phyloP scores from a whole-genome alignment of 257 asterid genomes.

The Ajuga chamaepitys region DNA sequence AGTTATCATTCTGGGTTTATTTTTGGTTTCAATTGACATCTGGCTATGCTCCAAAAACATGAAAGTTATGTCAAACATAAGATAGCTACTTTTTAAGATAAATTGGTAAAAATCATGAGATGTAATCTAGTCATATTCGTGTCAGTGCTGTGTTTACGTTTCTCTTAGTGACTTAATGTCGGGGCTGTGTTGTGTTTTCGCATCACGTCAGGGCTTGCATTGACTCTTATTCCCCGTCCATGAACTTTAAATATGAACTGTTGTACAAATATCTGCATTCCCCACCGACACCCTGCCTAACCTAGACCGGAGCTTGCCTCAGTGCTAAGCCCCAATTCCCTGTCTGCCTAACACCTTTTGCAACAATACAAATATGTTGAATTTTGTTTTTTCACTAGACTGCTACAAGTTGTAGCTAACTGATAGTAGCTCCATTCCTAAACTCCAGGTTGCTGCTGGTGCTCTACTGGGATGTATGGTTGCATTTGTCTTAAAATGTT shows the following conservation, averaged over 20 bases:
- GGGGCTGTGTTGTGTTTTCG: too few relatives aligned
- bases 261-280: too few relatives aligned
- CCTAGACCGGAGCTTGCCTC: too few relatives aligned
- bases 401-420: not conserved
- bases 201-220: too few relatives aligned
- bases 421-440: not conserved
- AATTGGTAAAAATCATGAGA: too few relatives aligned
- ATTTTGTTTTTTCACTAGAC: too few relatives aligned
- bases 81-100: not conserved
- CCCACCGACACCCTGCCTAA: too few relatives aligned
- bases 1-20: too few relatives aligned
- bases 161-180: too few relatives aligned
- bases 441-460: constrained; percentile 62
- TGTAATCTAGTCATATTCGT: not conserved
- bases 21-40: not conserved
- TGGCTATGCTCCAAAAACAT: not conserved
- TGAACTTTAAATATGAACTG: not conserved
- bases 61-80: not conserved
- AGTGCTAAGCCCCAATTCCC: too few relatives aligned
- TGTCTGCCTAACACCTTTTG: too few relatives aligned
- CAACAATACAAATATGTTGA: too few relatives aligned
- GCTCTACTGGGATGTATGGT: constrained; percentile 59
- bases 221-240: not conserved
- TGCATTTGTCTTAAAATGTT: constrained; percentile 43
- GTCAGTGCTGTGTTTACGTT: not conserved